Base-by-base conservation (phyloP, 495 filamentous ascomycete species). In the Daldinia decipiens region DNA sequence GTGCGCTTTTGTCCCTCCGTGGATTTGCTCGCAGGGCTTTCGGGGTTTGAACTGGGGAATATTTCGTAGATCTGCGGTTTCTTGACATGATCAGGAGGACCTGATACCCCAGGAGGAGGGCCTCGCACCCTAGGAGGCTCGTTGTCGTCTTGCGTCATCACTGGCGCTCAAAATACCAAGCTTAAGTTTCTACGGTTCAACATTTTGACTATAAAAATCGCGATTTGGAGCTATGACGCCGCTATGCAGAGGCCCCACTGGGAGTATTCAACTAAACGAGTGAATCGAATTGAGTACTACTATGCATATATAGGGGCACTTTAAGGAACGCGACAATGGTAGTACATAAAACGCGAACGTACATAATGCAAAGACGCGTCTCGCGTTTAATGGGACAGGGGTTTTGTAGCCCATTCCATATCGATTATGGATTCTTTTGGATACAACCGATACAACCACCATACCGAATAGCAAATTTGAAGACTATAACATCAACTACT, bases 1-100 rank as follows among this genome's bases (percentile, higher is more conserved):
- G 27, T 84, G 82, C 13, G 85, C 82, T 72, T 87, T 59, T 71
- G 67, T 52, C 58, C 65, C 32, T 70, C 71, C 34, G 55, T 45
- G 36, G 45, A 36, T 67, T 27, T 58, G 34, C 63, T 34, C 31
- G 54, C 59, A 69, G 47, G 62, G 32, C 43, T 65, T 65, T 80
- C 53, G 78, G 75, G 39, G 76, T 73, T 47, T 78, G 78, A 66
- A 80, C 17, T 82, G 77, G 77, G 55, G 65, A 84, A 81, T 38
- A 76, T 74, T 67, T 83, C 81, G 71, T 80, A 79, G 36, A 76
- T 68, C 62, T 78, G 76, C 0, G 69, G 65, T 0, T 74, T 67
- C 47, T 78, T 68, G 43, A 75, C 74, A 61, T 81, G 76, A 6
- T 74, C 67, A 6, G 81, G 75, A 17, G 77, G 65, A 53, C 72